Conservation (phyloP, 169 alveolate species). For the Cryptosporidium meleagridis region DNA sequence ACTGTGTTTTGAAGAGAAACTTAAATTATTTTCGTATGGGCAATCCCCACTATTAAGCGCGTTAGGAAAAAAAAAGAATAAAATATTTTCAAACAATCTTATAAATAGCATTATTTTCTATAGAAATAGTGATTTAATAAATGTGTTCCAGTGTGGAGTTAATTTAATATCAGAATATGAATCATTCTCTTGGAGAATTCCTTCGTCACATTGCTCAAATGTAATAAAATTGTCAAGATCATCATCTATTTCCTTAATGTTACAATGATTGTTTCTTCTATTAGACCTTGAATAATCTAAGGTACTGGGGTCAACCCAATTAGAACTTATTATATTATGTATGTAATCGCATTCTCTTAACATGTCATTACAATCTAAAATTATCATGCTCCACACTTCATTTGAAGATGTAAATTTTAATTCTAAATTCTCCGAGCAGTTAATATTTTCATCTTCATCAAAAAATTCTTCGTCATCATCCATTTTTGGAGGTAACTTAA, state of each 20-base stretch:
- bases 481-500: slow-evolving; percentile 9
- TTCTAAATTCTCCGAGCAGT: neutral
- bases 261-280: neutral
- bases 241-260: slow-evolving; percentile 16
- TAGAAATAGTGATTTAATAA: slow-evolving; percentile 57
- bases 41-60: slow-evolving; percentile 69
- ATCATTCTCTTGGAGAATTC: slow-evolving; percentile 37
- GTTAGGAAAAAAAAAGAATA: slow-evolving; percentile 12
- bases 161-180: slow-evolving; percentile 47
- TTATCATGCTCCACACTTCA: neutral
- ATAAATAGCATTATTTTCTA: neutral
- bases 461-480: neutral
- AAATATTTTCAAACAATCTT: neutral
- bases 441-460: neutral
- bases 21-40: neutral
- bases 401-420: neutral
- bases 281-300: neutral
- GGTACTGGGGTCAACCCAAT: slow-evolving; percentile 19
- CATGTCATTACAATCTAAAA: slow-evolving; percentile 12
- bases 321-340: neutral
- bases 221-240: slow-evolving; percentile 55
- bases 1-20: neutral
- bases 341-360: slow-evolving; percentile 30
- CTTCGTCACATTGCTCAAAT: slow-evolving; percentile 68
- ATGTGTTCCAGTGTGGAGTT: slow-evolving; percentile 69